Base-by-base conservation (phyloP, 2,329 filamentous ascomycete species). In the Paraphaeosphaeria minitans region DNA sequence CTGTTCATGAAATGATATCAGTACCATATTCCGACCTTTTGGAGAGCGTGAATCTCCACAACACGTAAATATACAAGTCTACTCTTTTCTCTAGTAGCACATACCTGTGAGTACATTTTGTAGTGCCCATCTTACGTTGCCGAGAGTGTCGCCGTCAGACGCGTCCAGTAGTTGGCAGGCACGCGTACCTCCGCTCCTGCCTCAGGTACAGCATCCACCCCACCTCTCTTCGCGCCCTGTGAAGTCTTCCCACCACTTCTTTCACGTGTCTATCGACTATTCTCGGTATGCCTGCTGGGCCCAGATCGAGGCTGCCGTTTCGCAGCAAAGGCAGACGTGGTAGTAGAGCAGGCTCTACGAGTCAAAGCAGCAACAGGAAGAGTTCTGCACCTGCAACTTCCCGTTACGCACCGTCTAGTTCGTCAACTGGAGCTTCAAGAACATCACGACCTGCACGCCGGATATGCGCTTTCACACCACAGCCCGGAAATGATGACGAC, bases 141-240 rank as follows among this genome's bases (percentile, higher is more conserved):
- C 3, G 19, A 24, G 24, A 33, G 9, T 16, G 33, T 51, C 7
- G 29, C 13, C 29, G 33, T 22, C 21, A 33, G 31, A 37, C n/a
- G 7, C n/a, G 29, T 22, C n/a, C 19, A 10, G 41, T 14, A 12
- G 14, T 29, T 10, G 58, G 61, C 47, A 71, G 58, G 64, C 59
- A 61, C 63, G 59, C 60, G 63, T 64, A 10, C 48, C 16, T 22
- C 62, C 57, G 67, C 48, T 27, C 47, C 59, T 72, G 69, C 66
- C 62, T 58, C 52, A 55, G 50, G 8, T 3, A 24, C n/a, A 9
- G n/a, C 41, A 19, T 19, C 8, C 39, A 54, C 43, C 24, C 39
- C 41, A n/a, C 27, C 24, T 29, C 37, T 31, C 53, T 46, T 22
- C n/a, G 29, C 4, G 29, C 29, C 29, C 29, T 43, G n/a, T 43